Evolutionary conservation across 768 basidiomycete genomes (phyloP).

Genomic region (Podaxis sp.): DNA sequence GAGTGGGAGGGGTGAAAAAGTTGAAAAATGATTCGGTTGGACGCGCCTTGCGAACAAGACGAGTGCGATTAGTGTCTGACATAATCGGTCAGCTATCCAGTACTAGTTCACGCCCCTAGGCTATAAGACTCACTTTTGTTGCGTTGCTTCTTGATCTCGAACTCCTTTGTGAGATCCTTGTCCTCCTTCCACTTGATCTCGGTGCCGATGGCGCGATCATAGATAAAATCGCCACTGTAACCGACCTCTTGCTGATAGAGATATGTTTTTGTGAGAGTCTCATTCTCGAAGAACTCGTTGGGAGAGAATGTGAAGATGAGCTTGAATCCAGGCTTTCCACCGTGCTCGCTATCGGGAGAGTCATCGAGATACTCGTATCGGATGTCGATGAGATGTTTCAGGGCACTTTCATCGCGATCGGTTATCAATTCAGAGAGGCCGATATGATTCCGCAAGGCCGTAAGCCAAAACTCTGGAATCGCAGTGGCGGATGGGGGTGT

Average conservation of each 20-base stretch:
- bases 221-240: constrained; percentile 96
- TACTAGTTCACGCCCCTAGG: not conserved
- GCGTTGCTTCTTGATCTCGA: constrained; percentile 98
- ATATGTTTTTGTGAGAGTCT: constrained; percentile 87
- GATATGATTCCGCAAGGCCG: constrained; percentile 88
- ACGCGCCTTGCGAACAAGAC: constrained; percentile 78
- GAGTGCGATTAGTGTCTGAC: constrained; percentile 78
- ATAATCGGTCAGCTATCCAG: not conserved
- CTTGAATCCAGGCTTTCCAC: constrained; percentile 87
- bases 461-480: constrained; percentile 98
- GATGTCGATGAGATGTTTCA: constrained; percentile 80
- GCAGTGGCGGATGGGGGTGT: constrained; percentile 37
- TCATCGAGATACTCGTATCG: constrained; percentile 69
- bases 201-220: constrained; percentile 91
- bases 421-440: constrained; percentile 87
- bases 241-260: constrained; percentile 88
- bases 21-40: constrained; percentile 98
- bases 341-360: constrained; percentile 38
- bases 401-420: constrained; percentile 83
- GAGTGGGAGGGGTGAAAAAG: constrained; percentile 86
- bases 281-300: constrained; percentile 89
- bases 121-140: constrained; percentile 81
- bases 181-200: constrained; percentile 98
- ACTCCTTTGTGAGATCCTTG: constrained; percentile 95
- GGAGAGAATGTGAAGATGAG: constrained; percentile 74